Base-by-base conservation (phyloP, 139 green algal species). In the Chlorella vulgaris region DNA sequence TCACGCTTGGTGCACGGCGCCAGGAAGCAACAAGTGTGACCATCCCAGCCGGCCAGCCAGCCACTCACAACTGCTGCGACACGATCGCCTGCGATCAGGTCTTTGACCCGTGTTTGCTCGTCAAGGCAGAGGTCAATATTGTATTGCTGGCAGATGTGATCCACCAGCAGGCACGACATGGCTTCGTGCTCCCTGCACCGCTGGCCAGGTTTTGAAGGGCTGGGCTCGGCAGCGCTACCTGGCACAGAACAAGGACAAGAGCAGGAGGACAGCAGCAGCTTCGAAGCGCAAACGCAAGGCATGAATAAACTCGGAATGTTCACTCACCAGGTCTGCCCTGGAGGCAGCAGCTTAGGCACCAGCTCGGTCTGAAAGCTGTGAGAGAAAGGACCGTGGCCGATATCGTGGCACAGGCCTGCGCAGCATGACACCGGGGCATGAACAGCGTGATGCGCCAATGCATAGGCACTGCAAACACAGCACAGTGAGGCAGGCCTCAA, bases 341-440 rank as follows among this genome's bases (percentile, higher is more conserved):
- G 24, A 1, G 47, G 50, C 33, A 83, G 66, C 35, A 83, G 28
- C 47, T 31, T 40, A 1, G 84, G 82, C 58, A 95, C 74, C 61
- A 97, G 86, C 75, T 91, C 85, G 29, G 33, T 55, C 29, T 79
- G 24, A 53, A 79, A 79, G 33, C 21, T 43, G 18, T 63, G 47
- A 2, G 47, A 77, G 70, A 65, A 77, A 19, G 70, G 70, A 10
- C 69, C 94, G 82, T 98, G 95, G 28, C 95, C 95, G 53, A 98
- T 69, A 78, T 98, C 95, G 76, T 98, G 95, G 50, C 89, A 94
- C 61, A 98, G 85, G 0, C 94, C 95, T 89, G 92, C 86, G 31
- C 28, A 19, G 29, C 15, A 21, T 31, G 24, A 51, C 29, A 33
- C 26, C 19, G 6, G 24, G 61, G 2, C 26, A 47, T 18, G 13